These are phyloP conservation scores for Globisporangium nunn DNA, from an alignment of 352 stramenopile species.

Conservation along the genomic window DNA sequence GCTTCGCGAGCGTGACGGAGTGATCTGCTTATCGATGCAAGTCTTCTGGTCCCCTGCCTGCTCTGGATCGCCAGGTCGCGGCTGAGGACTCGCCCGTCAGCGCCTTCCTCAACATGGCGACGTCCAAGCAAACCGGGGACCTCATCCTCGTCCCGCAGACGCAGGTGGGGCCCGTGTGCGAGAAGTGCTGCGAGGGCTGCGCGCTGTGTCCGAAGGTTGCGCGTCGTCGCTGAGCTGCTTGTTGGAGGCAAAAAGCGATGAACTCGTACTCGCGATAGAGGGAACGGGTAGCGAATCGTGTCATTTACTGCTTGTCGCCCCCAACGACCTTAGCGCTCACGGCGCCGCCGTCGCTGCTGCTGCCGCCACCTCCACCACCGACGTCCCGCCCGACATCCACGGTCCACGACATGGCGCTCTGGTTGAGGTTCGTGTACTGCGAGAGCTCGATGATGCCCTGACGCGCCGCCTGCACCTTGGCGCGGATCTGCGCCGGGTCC, in stretches of 20 bases:
- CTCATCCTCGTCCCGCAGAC: constrained; percentile 73
- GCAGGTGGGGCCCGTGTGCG: constrained; percentile 67
- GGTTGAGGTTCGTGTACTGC: constrained; percentile 67
- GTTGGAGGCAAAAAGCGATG: background rate
- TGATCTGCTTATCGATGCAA: background rate
- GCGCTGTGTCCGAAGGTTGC: constrained; percentile 23
- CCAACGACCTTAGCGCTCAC: constrained; percentile 48
- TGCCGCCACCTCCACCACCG: constrained; percentile 6
- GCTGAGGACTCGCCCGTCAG: constrained; percentile 45
- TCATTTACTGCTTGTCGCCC: constrained; percentile 8
- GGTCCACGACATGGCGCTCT: constrained; percentile 47
- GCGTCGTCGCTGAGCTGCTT: constrained; percentile 4
- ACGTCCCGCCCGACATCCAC: constrained; percentile 66
- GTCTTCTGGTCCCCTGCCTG: background rate
- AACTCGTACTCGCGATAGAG: background rate
- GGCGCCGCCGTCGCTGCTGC: constrained; percentile 1
- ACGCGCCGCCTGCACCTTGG: constrained; percentile 62
- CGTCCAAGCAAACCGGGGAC: constrained; percentile 58
- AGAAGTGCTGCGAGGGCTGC: constrained; percentile 60
- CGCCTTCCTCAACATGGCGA: constrained; percentile 61
- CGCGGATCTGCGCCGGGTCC: constrained; percentile 44
- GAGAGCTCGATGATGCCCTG: constrained; percentile 71
- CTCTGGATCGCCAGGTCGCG: constrained; percentile 5
- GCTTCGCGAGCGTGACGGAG: background rate
- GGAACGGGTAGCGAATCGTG: background rate